Conservation (phyloP, 306 rosid genomes). For the Fragaria vesca region DNA sequence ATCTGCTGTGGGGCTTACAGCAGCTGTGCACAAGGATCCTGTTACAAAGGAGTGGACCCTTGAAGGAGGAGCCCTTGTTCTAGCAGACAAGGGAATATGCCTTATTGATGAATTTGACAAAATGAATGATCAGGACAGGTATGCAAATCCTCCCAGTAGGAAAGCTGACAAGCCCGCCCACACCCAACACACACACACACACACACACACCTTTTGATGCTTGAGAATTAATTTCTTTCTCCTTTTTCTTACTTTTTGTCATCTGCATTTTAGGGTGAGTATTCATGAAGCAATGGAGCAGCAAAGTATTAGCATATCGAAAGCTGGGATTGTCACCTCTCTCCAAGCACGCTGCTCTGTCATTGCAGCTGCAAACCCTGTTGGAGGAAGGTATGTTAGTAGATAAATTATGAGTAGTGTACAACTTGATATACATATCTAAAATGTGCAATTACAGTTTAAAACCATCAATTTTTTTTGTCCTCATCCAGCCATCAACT, state of each 20-base stretch:
- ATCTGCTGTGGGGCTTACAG: constrained; percentile 99
- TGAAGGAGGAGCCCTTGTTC: constrained; percentile 99
- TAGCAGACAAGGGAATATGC: constrained; percentile 96
- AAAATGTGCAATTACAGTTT: not conserved
- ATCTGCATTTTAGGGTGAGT: constrained; percentile 74
- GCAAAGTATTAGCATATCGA: constrained; percentile 98
- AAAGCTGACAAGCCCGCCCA: not conserved
- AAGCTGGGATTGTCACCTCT: constrained; percentile 97
- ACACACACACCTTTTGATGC: not conserved
- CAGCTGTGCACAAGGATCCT: constrained; percentile 98
- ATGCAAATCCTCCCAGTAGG: constrained; percentile 16
- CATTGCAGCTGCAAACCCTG: constrained; percentile 98
- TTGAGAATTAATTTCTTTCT: not conserved
- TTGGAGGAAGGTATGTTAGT: constrained; percentile 83
- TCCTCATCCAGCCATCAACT: constrained; percentile 8
- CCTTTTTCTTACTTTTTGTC: not conserved
- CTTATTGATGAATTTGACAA: constrained; percentile 99
- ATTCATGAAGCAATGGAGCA: constrained; percentile 99
- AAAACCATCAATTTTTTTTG: not conserved
- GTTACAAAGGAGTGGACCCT: constrained; percentile 99
- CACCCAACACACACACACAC: too few species aligned
- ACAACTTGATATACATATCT: not conserved
- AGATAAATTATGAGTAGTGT: not conserved
- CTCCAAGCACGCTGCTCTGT: constrained; percentile 99
- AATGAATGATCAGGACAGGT: constrained; percentile 99